A percentile compares a stretch with the other conserved stretches of the same genome.
Conservation (phyloP, 495 filamentous ascomycete genomes). For the Talaromyces proteolyticus region DNA sequence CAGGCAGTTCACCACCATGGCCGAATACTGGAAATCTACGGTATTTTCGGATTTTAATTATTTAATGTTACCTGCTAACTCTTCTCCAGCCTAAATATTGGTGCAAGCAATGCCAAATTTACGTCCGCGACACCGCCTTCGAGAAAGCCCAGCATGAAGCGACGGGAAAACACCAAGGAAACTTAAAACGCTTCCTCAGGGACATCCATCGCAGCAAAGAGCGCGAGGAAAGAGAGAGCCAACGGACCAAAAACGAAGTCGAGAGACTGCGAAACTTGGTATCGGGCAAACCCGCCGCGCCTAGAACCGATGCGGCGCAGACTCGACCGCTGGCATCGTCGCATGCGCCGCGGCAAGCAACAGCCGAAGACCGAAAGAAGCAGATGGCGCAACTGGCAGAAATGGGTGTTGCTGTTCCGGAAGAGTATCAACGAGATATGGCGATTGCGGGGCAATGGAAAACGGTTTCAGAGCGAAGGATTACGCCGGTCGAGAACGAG, state of each 20-base stretch:
- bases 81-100: constrained; percentile 71
- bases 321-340: constrained; percentile 11
- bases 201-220: constrained; percentile 81
- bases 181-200: constrained; percentile 83
- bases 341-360: constrained; percentile 30
- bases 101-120: constrained; percentile 96
- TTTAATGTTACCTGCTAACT: constrained; percentile 12
- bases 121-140: constrained; percentile 86
- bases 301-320: constrained; percentile 3
- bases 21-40: constrained; percentile 99
- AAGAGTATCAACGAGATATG: constrained; percentile 71
- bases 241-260: constrained; percentile 79
- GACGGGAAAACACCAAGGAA: constrained; percentile 79
- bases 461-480: constrained; percentile 52
- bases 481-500: constrained; percentile 21
- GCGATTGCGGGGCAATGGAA: constrained; percentile 91
- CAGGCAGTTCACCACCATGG: constrained; percentile 47
- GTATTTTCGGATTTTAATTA: constrained; percentile 31
- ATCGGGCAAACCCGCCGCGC: constrained; percentile 29
- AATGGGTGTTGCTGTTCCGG: constrained; percentile 81
- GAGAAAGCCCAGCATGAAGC: constrained; percentile 88
- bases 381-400: constrained; percentile 84
- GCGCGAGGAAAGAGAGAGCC: constrained; percentile 67
- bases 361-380: constrained; percentile 66
- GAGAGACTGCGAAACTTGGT: constrained; percentile 79